Base-by-base conservation (phyloP, 495 filamentous ascomycete species). In the Sabuloglossum arenarium region DNA sequence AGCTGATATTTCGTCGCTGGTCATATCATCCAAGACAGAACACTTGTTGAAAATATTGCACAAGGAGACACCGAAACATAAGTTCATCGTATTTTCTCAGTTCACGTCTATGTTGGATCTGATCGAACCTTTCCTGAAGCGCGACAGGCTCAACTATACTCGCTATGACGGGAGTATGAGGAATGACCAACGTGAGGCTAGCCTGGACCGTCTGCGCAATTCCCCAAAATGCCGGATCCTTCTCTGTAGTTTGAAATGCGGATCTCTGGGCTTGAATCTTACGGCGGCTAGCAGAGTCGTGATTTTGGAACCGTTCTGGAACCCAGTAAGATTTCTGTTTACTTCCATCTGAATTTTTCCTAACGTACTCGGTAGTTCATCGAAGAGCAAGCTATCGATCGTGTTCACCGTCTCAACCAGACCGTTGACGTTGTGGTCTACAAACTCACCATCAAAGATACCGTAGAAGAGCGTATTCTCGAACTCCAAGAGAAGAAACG, bases 81-180 rank as follows among this genome's bases (percentile, higher is more conserved):
- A 98, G 66, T 91, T 91, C 66, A 98, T 98, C 65, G 87, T 98
- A 59, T 98, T 98, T 69, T 94, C 87, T 2, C 85, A 96, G 62
- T 95, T 94, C 68, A 98, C 91, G 1, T 88, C 86, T 6, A 96
- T 98, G 91, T 79, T 98, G 50, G 86, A 98, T 71, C 82, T 96
- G 25, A 79, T 97, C 61, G 88, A 97, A 66, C 91, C 91, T 16
- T 95, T 96, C 72, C 71, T 98, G 28, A 72, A 75, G 21, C 69
- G 75, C 30, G 79, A 84, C 23, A 79, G 79, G 27, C 79, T 93
- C 61, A 76, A 73, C 58, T 90, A 81, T 64, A 84, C 85, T 8
- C 81, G 91, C 8, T 98, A 98, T 72, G 91, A 98, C 67, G 91
- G 91, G 58, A 81, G 79, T 61, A 98, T 98, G 91, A 76, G 81